Conservation (phyloP, 1,284 basidiomycete species). For the Rhodotorula mucilaginosa region DNA sequence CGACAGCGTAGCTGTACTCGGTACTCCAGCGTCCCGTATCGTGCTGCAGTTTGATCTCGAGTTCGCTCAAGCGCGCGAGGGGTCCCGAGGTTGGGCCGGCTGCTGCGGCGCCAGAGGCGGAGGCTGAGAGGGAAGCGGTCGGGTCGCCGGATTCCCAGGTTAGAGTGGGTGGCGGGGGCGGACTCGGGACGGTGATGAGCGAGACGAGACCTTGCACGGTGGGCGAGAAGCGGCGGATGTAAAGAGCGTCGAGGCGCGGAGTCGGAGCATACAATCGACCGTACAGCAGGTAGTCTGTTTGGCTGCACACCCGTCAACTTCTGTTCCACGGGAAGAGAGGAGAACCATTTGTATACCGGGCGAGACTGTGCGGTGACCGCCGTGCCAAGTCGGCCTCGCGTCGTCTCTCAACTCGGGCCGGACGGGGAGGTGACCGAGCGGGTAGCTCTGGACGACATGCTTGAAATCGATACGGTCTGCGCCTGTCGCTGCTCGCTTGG, state of each 20-base stretch:
- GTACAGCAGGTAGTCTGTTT: conserved; percentile 80
- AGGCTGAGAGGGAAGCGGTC: conserved; percentile 3
- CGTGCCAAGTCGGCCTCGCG: conserved; percentile 60
- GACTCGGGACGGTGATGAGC: conserved; percentile 45
- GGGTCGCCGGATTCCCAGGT: conserved; percentile 38
- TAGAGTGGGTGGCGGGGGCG: conserved; percentile 42
- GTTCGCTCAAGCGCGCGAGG: conserved; percentile 59
- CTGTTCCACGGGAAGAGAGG: no score
- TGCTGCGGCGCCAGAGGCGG: conserved; percentile 3
- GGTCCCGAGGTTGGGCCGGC: conserved; percentile 43
- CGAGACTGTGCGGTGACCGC: conserved; percentile 70
- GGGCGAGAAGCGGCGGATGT: conserved; percentile 67
- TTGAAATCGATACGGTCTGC: conserved; percentile 77
- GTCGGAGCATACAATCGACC: conserved; percentile 88
- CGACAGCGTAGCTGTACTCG: conserved; percentile 91
- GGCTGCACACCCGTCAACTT: background rate
- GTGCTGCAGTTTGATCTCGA: conserved; percentile 85
- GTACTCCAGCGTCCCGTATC: conserved; percentile 89
- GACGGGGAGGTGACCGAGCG: conserved; percentile 72
- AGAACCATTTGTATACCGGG: conserved; percentile 58
- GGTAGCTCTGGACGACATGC: conserved; percentile 80
- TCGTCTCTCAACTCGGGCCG: conserved; percentile 70
- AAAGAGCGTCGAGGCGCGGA: conserved; percentile 81
- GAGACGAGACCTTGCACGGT: conserved; percentile 58
- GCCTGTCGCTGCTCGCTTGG: conserved; percentile 55